Evolutionary conservation across 148 eudicot species (phyloP).

Genomic region (Chenopodium formosanum): DNA sequence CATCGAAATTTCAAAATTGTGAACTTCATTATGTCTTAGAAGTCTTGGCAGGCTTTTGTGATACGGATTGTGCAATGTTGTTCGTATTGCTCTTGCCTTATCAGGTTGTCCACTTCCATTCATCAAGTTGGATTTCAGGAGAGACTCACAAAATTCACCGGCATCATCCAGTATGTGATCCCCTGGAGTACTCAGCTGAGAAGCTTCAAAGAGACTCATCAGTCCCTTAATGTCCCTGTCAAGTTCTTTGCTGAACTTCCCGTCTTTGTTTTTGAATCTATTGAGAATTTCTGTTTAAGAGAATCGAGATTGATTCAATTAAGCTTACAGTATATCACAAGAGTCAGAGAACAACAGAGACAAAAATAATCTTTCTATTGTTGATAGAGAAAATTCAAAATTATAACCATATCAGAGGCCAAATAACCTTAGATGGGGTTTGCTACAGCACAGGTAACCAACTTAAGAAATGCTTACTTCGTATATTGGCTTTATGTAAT

Average conservation of each 20-base stretch:
- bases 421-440: too few species aligned
- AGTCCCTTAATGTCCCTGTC: slow-evolving; percentile 38
- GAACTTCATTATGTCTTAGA: neutral
- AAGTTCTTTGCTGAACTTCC: slow-evolving; percentile 31
- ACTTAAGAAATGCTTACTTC: too few species aligned
- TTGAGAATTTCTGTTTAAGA: slow-evolving; percentile 35
- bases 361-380: too few species aligned
- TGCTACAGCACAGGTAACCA: too few species aligned
- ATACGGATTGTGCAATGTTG: slow-evolving; percentile 36
- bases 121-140: slow-evolving; percentile 22
- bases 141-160: slow-evolving; percentile 25
- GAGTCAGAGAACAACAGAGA: too few species aligned
- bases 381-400: too few species aligned
- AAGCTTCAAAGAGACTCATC: slow-evolving; percentile 55
- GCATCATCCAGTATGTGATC: slow-evolving; percentile 51
- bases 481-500: neutral
- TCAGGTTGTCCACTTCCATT: slow-evolving; percentile 16
- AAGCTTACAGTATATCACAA: too few species aligned
- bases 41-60: slow-evolving; percentile 30
- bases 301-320: too few species aligned
- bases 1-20: slow-evolving; percentile 1
- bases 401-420: too few species aligned
- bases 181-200: slow-evolving; percentile 47
- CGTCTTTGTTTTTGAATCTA: slow-evolving; percentile 34
- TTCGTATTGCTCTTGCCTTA: slow-evolving; percentile 20